Conservation (phyloP, 2,329 filamentous ascomycete species). For the Beauveria sp. region DNA sequence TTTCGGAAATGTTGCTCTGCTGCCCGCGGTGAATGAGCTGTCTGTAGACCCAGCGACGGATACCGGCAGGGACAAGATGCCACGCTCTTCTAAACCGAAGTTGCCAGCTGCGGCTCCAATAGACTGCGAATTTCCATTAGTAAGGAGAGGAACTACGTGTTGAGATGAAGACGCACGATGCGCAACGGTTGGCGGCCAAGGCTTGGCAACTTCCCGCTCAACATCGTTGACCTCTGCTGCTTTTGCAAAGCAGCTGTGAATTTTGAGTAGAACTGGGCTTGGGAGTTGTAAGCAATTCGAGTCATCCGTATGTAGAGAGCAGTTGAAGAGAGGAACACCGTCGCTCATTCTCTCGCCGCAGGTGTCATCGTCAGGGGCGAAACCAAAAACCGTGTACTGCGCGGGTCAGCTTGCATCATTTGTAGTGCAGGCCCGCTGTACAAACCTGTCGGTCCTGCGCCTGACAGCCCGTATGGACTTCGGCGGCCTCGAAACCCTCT, state of each 20-base stretch:
- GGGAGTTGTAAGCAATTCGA: not conserved
- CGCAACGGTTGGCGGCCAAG: not conserved
- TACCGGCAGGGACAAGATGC: not conserved
- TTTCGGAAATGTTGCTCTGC: not conserved
- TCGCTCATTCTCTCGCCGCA: not conserved
- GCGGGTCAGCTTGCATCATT: not conserved
- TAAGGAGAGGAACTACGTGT: not conserved
- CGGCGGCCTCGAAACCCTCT: not conserved
- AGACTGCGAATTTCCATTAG: not conserved
- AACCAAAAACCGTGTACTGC: not conserved
- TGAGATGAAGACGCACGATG: not conserved
- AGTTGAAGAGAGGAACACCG: not conserved
- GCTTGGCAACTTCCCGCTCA: not conserved
- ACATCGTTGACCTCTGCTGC: not conserved
- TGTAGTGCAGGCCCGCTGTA: not conserved
- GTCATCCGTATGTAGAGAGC: not conserved
- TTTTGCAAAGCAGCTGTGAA: not conserved
- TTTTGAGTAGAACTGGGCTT: not conserved
- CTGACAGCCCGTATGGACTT: not conserved
- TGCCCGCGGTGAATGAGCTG: constrained; percentile 1
- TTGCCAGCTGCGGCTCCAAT: not conserved
- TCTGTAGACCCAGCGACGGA: not conserved
- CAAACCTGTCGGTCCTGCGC: not conserved
- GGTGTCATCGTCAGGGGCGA: not conserved
- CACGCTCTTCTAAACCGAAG: not conserved